Evolutionary conservation across 306 rosid species (phyloP), one percentile per base, ranked within the genome.

Genomic region (Trichosanthes cucumerina): DNA sequence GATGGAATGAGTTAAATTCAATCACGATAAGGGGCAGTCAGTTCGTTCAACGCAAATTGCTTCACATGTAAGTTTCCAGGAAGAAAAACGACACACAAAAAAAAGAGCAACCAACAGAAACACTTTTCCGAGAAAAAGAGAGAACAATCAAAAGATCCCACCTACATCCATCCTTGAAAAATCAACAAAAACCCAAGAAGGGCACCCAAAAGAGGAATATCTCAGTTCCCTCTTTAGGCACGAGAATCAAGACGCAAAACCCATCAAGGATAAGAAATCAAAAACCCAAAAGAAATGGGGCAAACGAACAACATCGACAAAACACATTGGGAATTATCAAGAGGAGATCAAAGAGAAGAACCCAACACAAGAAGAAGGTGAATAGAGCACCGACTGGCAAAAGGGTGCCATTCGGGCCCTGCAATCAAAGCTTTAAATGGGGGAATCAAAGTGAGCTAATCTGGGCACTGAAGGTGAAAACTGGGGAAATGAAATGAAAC

Each of bases 61-160:
- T 91, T 93, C 92, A 79, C 46, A 87, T 83, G 87, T 84, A 93
- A 86, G 98, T 90, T 90, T 91, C 87, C 84, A 49, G 60, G 86
- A 87, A 93, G 70, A 50, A 64, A 75, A 81, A 82, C 15, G 15
- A 68, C 28, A 41, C 52, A 4, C 34, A 83, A 77, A 81, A 50
- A 15, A 87, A 85, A 33, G 60, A 33, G 26, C 47, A 50, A 14
- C 75, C 43, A 47, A 31, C 80, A 79, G 47, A 66, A 76, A 81
- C 46, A 47, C 78, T 74, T 74, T 50, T 10, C 38, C 74, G 43
- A 75, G 65, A 79, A 83, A 87, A 84, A 79, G 80, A 63, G 68
- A 33, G 65, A 80, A 68, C 76, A 66, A 74, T 81, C 74, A 33
- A 80, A 81, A 43, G 75, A 49, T 68, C 76, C 75, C 81, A 44